A percentile compares a stretch with the other conserved stretches of the same genome.
Evolutionary conservation across 1,139 yeast species (phyloP).

Genomic region (Zygosaccharomyces pseudobailii): DNA sequence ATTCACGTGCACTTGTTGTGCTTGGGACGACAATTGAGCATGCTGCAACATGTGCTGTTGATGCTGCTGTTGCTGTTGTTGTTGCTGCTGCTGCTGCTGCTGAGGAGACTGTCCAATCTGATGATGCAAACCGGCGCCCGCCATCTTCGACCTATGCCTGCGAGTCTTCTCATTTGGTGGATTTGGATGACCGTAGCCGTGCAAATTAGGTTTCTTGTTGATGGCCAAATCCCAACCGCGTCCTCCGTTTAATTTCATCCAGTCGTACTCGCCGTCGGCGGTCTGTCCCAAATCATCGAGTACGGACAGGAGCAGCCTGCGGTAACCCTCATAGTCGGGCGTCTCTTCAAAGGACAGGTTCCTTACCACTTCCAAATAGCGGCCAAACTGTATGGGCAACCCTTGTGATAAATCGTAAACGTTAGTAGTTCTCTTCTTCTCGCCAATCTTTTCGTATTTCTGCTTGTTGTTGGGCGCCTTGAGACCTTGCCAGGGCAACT

Average conservation of each 20-base stretch:
- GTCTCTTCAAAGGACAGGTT: conserved; percentile 69
- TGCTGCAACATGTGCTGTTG: conserved; percentile 16
- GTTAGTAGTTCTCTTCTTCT: conserved; percentile 68
- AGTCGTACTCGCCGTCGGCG: conserved; percentile 73
- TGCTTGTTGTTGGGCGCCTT: conserved; percentile 81
- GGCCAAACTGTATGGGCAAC: conserved; percentile 72
- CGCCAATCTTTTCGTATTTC: conserved; percentile 77
- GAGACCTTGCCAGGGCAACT: conserved; percentile 97
- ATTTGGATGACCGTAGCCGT: conserved; percentile 74
- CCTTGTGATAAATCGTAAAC: conserved; percentile 65
- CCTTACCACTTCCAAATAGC: conserved; percentile 67
- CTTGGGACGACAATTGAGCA: conserved; percentile 12
- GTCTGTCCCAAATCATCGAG: conserved; percentile 52
- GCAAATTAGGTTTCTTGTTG: conserved; percentile 73
- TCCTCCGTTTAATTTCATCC: conserved; percentile 81
- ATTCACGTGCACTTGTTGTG: conserved; percentile 3
- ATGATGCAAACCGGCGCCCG: conserved; percentile 18
- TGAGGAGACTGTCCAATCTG: conserved; percentile 21
- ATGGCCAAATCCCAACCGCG: conserved; percentile 79
- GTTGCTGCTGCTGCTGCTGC: conserved; percentile 22
- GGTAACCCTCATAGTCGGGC: conserved; percentile 71
- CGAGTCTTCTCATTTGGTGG: conserved; percentile 45
- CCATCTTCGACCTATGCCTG: conserved; percentile 35
- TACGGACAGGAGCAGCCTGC: conserved; percentile 57
- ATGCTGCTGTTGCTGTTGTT: conserved; percentile 17